phyloP scores from a whole-genome alignment of 805 yeast genomes.

The Suhomyces tanzawaensis region DNA sequence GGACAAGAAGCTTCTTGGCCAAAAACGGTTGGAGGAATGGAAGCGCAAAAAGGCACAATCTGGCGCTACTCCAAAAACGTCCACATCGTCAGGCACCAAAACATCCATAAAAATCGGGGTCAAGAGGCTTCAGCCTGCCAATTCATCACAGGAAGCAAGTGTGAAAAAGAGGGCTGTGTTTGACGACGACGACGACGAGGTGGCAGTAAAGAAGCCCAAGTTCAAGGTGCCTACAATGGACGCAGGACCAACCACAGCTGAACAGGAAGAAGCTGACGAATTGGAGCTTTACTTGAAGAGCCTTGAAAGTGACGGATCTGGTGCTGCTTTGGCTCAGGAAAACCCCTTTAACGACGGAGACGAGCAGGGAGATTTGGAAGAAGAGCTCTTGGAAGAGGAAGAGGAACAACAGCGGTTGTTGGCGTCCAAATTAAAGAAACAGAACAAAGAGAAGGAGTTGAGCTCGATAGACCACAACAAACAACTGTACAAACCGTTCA shows the following conservation, averaged over 20 bases:
- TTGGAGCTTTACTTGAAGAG: constrained; percentile 14
- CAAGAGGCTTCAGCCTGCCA: neutral
- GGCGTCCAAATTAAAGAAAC: constrained; percentile 38
- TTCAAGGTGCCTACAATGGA: constrained; percentile 21
- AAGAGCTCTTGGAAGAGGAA: constrained; percentile 30
- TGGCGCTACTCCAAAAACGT: neutral
- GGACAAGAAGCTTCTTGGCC: constrained; percentile 26
- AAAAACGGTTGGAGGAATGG: constrained; percentile 51
- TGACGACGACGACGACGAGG: constrained; percentile 29
- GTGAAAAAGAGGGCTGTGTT: constrained; percentile 13
- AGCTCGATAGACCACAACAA: constrained; percentile 46
- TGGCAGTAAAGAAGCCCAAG: constrained; percentile 8
- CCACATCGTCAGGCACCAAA: neutral
- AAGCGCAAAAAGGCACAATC: constrained; percentile 34
- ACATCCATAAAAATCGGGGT: neutral
- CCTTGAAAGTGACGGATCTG: constrained; percentile 1
- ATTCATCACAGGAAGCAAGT: neutral
- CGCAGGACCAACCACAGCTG: constrained; percentile 1
- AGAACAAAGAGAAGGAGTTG: constrained; percentile 50
- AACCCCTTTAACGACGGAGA: neutral
- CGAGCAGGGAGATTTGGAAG: constrained; percentile 10
- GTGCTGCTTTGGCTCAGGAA: neutral
- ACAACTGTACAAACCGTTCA: constrained; percentile 50
- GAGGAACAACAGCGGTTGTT: constrained; percentile 34
- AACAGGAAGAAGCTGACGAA: constrained; percentile 23